Evolutionary conservation across 108 stramenopile genomes (phyloP).

Genomic region (Pseudonitzschia multistriata): DNA sequence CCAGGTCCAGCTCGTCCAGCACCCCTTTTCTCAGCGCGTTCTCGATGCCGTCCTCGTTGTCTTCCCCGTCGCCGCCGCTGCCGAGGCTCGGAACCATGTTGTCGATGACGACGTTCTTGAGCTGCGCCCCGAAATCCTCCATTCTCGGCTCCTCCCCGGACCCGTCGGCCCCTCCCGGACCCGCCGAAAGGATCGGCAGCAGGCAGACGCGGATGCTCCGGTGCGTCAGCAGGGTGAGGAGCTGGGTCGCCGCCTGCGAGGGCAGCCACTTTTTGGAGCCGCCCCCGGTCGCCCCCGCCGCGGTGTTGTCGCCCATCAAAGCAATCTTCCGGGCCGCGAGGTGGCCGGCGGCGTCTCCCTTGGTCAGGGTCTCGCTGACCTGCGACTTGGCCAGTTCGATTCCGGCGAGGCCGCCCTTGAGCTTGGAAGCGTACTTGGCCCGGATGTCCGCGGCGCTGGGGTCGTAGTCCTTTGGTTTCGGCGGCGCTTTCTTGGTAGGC

Average conservation of each 20-base stretch:
- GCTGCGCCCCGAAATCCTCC: slow-evolving; percentile 56
- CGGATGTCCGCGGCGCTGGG: slow-evolving; percentile 49
- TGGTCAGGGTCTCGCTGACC: slow-evolving; percentile 42
- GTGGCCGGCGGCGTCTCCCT: slow-evolving; percentile 74
- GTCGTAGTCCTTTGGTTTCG: background rate
- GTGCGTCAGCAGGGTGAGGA: slow-evolving; percentile 58
- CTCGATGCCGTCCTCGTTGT: slow-evolving; percentile 11
- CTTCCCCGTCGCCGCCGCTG: background rate
- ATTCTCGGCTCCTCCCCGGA: slow-evolving; percentile 41
- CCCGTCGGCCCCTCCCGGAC: background rate
- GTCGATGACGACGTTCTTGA: slow-evolving; percentile 54
- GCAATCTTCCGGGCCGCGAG: slow-evolving; percentile 68
- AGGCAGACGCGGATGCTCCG: slow-evolving; percentile 76
- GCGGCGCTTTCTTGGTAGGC: slow-evolving; percentile 12
- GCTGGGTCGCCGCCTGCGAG: slow-evolving; percentile 60
- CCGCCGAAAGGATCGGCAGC: slow-evolving; percentile 53
- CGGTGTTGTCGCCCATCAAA: slow-evolving; percentile 7
- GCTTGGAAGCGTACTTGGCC: slow-evolving; percentile 77
- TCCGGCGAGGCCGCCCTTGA: slow-evolving; percentile 74
- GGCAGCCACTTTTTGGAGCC: slow-evolving; percentile 67
- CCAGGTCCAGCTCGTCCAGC: slow-evolving; percentile 42
- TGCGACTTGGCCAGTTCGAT: slow-evolving; percentile 69
- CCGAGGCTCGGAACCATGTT: slow-evolving; percentile 9
- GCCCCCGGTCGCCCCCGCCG: slow-evolving; percentile 18
- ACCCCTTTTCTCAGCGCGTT: slow-evolving; percentile 17